Base-by-base conservation (phyloP, 192 early-diverging fungal genomes). In the Coemansia sp. region DNA sequence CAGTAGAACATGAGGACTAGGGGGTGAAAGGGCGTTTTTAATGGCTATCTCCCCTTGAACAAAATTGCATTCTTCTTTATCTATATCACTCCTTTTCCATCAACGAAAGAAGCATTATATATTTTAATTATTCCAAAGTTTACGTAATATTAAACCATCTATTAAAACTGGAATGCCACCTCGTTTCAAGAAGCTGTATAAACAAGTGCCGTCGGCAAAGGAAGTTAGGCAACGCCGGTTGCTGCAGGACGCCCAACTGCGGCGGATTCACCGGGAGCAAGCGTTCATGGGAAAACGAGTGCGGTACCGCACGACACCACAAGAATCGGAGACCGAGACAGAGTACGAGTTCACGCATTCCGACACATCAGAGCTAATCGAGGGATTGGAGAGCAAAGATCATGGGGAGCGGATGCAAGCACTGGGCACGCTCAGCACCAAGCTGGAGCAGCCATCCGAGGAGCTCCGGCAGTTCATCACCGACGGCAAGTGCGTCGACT, bases 191-290 rank as follows among this genome's bases (percentile, higher is more conserved):
- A 65, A 71, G 33, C 66, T 71, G 3, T 77, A 77, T 58, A 77
- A 77, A 55, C 69, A 78, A 31, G 73, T 58, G 26, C 68, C 85
- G 21, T 42, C 69, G 8, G 51, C 42, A 29, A 75, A 81, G 29
- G 87, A 91, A 21, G 74, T 73, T 18, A 75, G 84, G 25, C 82
- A 66, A 42, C 74, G 77, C 16, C 81, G 90, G 48, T 67, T 90
- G 31, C 72, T 74, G 35, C 77, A 85, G 3, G 86, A 90, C 57
- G 79, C 80, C 16, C 77, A 84, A 67, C 67, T 87, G 48, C 79
- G 90, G n/a, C 85, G 84, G 37, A 75, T 84, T 35, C 86, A 88
- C 42, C 85, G 90, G 18, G 88, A 91, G 58, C 87, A 89, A 48
- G 66, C 89, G 13, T 84, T 90, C 51, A 89, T 86, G 63, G 83